A percentile compares a stretch with the other conserved stretches of the same genome.
Evolutionary conservation across 208 protist species (phyloP).

Genomic region (Acanthamoeba quina): DNA sequence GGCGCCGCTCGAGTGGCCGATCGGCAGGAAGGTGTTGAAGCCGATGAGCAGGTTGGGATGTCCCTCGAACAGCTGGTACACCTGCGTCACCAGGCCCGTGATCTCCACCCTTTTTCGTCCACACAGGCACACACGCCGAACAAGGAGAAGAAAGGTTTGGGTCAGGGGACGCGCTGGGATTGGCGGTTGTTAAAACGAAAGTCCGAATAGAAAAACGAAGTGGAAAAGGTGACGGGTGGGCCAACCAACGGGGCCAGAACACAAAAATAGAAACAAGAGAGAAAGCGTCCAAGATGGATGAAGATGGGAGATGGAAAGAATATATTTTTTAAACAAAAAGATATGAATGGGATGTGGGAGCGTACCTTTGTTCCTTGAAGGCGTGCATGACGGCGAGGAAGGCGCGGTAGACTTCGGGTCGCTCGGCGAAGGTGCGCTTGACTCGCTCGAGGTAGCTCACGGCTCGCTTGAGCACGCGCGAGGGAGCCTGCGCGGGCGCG

Average conservation of each 20-base stretch:
- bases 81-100: slow-evolving; percentile 19
- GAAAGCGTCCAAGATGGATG: neutral
- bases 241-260: too few relatives aligned
- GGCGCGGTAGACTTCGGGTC: slow-evolving; percentile 33
- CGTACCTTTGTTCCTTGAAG: slow-evolving; percentile 34
- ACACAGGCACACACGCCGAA: neutral
- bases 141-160: neutral
- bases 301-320: neutral
- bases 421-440: slow-evolving; percentile 59
- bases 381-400: slow-evolving; percentile 61
- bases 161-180: too few relatives aligned
- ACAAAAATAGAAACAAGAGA: neutral
- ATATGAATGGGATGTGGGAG: neutral
- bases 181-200: neutral
- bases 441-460: slow-evolving; percentile 50
- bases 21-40: slow-evolving; percentile 67
- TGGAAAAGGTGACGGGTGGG: too few relatives aligned
- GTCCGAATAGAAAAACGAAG: too few relatives aligned
- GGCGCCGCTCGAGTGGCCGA: neutral
- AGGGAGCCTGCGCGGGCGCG: slow-evolving; percentile 37
- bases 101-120: neutral
- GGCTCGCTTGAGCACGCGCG: slow-evolving; percentile 44
- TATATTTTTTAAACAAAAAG: neutral
- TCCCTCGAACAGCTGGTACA: slow-evolving; percentile 65
- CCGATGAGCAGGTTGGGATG: slow-evolving; percentile 61